Evolutionary conservation across 495 filamentous ascomycete genomes (phyloP).

Genomic region (Xylaria venustula): DNA sequence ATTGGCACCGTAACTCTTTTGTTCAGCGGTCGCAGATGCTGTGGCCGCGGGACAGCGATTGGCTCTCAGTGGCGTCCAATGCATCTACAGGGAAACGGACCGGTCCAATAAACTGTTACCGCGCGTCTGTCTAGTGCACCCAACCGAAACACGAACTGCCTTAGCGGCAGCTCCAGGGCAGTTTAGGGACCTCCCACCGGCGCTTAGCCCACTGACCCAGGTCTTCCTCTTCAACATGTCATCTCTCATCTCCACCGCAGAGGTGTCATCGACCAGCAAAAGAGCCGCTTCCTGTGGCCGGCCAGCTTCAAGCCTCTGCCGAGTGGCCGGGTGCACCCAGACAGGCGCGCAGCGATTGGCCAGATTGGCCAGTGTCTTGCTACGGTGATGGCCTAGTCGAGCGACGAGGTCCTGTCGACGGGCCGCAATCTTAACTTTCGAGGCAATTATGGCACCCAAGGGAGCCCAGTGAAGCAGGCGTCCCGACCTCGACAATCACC

Average conservation of each 20-base stretch:
- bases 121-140: slow-evolving; percentile 23
- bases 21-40: slow-evolving; percentile 20
- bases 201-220: slow-evolving; percentile 23
- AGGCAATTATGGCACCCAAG: neutral
- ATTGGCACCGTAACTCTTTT: neutral
- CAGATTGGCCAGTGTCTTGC: slow-evolving; percentile 15
- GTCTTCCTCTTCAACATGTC: neutral
- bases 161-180: neutral
- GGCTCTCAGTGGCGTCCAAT: slow-evolving; percentile 17
- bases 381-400: slow-evolving; percentile 18
- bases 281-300: neutral
- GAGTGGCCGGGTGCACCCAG: neutral
- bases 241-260: neutral
- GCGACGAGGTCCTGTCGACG: slow-evolving; percentile 22
- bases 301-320: neutral
- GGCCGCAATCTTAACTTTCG: slow-evolving; percentile 24
- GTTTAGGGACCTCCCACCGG: slow-evolving; percentile 14
- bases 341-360: slow-evolving; percentile 8
- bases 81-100: slow-evolving; percentile 7
- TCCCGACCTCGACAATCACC: neutral
- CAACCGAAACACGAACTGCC: slow-evolving; percentile 23
- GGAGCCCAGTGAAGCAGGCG: slow-evolving; percentile 16
- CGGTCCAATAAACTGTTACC: slow-evolving; percentile 26
- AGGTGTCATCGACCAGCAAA: neutral
- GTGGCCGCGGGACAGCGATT: slow-evolving; percentile 19